Conservation (phyloP, 352 stramenopile species). For the Globisporangium canariense region DNA sequence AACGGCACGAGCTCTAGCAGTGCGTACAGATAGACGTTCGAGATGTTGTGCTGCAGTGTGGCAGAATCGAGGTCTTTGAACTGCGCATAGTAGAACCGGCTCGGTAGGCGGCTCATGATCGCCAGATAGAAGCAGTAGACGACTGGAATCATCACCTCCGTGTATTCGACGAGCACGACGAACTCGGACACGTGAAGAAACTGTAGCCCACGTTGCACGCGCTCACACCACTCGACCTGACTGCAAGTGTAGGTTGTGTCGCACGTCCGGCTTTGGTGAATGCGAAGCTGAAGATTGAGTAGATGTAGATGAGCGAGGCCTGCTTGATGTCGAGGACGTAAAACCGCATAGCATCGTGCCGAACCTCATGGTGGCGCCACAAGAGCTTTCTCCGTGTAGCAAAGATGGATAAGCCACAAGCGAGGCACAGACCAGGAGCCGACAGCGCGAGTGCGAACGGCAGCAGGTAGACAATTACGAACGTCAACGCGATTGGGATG, state of each 20-base stretch:
- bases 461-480: conserved; percentile 25
- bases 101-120: conserved; percentile 23
- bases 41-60: conserved; percentile 5
- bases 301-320: conserved; percentile 21
- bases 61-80: conserved; percentile 19
- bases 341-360: conserved; percentile 5
- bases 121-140: conserved; percentile 10
- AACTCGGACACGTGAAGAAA: conserved; percentile 12
- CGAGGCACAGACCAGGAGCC: not conserved
- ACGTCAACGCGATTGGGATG: conserved; percentile 1
- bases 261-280: conserved; percentile 16
- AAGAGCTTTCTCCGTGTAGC: conserved; percentile 2
- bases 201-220: conserved; percentile 1
- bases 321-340: conserved; percentile 10
- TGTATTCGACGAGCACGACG: conserved; percentile 16
- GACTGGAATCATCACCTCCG: conserved; percentile 16
- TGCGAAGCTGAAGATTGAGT: conserved; percentile 26
- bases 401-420: conserved; percentile 8
- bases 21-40: conserved; percentile 26
- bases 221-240: not conserved
- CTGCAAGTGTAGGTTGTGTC: conserved; percentile 17
- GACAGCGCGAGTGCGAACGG: conserved; percentile 25
- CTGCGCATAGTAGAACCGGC: conserved; percentile 25
- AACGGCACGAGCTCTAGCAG: conserved; percentile 34
- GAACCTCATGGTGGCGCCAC: not conserved